These are phyloP conservation scores for Xylaria sp. DNA, from an alignment of 2,329 filamentous ascomycete species.

Conservation along the genomic window DNA sequence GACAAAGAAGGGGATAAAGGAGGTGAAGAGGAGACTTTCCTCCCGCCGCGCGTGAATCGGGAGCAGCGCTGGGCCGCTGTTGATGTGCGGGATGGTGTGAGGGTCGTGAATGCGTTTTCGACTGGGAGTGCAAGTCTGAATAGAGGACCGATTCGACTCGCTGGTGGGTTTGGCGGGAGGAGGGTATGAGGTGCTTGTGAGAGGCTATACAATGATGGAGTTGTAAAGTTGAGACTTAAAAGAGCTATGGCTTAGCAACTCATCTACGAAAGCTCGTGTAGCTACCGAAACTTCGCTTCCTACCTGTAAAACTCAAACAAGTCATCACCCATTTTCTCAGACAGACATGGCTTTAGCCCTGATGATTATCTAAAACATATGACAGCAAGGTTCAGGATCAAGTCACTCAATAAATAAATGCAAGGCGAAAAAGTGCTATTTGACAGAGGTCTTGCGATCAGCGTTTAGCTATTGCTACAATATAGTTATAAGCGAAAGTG, in stretches of 20 bases:
- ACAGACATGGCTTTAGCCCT: background rate
- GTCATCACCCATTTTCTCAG: background rate
- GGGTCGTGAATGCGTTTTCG: constrained; percentile 54
- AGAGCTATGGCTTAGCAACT: background rate
- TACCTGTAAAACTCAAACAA: background rate
- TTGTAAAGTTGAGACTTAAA: background rate
- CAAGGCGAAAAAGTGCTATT: background rate
- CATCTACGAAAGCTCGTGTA: background rate
- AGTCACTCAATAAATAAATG: background rate
- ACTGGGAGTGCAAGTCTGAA: background rate
- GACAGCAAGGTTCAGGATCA: background rate
- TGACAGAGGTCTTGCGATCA: background rate
- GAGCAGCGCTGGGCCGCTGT: constrained; percentile 66
- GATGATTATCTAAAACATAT: background rate
- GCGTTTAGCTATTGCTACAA: background rate
- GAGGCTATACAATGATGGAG: background rate
- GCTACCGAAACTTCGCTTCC: background rate
- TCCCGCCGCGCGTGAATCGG: constrained; percentile 46
- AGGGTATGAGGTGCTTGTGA: constrained; percentile 41
- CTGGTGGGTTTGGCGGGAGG: constrained; percentile 51
- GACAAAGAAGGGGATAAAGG: background rate
- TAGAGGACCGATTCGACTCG: constrained; percentile 42
- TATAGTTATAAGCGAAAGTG: constrained; percentile 8
- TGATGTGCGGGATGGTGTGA: constrained; percentile 52
- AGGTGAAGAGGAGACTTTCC: background rate